phyloP scores from a whole-genome alignment of 495 filamentous ascomycete genomes.

The Podospora conica region DNA sequence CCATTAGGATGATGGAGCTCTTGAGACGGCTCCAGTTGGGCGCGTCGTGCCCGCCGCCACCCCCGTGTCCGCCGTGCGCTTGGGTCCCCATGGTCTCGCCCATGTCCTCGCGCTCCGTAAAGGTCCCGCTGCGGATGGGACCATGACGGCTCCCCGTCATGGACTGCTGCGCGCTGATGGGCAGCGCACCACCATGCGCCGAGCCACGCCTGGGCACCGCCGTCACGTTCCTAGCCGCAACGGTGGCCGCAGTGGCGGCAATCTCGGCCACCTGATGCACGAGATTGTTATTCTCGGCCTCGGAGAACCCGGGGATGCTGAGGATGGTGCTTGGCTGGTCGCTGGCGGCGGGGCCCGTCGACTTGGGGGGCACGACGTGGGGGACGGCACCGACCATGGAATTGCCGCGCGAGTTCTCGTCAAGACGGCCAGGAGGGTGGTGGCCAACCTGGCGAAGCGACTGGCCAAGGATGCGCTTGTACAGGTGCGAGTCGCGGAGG shows the following conservation, averaged over 20 bases:
- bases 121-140: constrained; percentile 34
- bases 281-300: constrained; percentile 72
- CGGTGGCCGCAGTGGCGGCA: constrained; percentile 82
- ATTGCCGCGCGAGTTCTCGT: constrained; percentile 42
- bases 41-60: constrained; percentile 80
- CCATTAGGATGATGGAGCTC: constrained; percentile 80
- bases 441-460: constrained; percentile 75
- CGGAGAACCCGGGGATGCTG: constrained; percentile 62
- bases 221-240: constrained; percentile 72
- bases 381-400: constrained; percentile 38
- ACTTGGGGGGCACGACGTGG: constrained; percentile 69
- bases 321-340: constrained; percentile 35
- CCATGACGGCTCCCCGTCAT: constrained; percentile 26
- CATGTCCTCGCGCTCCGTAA: constrained; percentile 36
- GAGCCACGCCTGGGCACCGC: constrained; percentile 21
- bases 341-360: constrained; percentile 35
- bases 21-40: constrained; percentile 95
- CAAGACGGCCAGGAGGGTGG: constrained; percentile 34
- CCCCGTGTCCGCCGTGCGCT: constrained; percentile 25
- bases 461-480: constrained; percentile 89
- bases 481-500: constrained; percentile 79
- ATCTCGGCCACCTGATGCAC: constrained; percentile 83
- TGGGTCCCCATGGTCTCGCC: constrained; percentile 24
- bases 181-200: constrained; percentile 9
- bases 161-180: constrained; percentile 21